Evolutionary conservation across 441 rosid genomes (phyloP), one percentile per base, ranked within the genome.

Genomic region (Breynia disticha): DNA sequence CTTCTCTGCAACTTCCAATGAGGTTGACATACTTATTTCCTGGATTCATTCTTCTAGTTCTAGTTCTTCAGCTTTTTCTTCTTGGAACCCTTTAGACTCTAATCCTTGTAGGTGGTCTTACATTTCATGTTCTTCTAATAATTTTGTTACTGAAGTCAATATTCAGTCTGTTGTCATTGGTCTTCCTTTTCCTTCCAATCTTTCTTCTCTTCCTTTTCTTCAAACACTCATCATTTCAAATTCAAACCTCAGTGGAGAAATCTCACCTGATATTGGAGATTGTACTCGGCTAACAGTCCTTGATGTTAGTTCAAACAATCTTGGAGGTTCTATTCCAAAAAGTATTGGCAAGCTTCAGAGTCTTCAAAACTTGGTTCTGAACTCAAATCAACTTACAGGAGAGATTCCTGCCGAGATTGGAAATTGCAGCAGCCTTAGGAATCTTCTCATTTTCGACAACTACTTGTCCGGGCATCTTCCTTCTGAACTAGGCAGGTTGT

Each of bases 341-440:
- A 71, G 65, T 48, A 64, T 90, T 22, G 79, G 84, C 32, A 60
- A 59, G 59, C 93, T 90, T 16, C 64, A 48, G 17, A 62, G 70
- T 53, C 84, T 90, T 14, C 72, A 78, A 66, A 61, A 72, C 56
- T 72, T 93, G 78, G 72, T 62, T 60, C 67, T 93, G 56, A 83
- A 79, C 79, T 88, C 99, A 1, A 93, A 93, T 60, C 82, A 76
- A 70, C 74, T 93, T 61, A 76, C 95, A 2, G 99, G 97, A 15
- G 80, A 73, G 67, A 84, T 93, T 71, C 96, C 96, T 37, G 74
- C 64, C 37, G 96, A 80, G 62, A 55, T 93, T 45, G 24, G 75
- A 13, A 60, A 66, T 9, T 84, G 93, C 75, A 52, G 9, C 17
- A 65, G 71, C 37, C 82, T 88, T 39, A 70, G 61, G 58, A 86